These are phyloP conservation scores for Fusarium algeriense DNA, from an alignment of 2,329 filamentous ascomycete species.

Conservation along the genomic window DNA sequence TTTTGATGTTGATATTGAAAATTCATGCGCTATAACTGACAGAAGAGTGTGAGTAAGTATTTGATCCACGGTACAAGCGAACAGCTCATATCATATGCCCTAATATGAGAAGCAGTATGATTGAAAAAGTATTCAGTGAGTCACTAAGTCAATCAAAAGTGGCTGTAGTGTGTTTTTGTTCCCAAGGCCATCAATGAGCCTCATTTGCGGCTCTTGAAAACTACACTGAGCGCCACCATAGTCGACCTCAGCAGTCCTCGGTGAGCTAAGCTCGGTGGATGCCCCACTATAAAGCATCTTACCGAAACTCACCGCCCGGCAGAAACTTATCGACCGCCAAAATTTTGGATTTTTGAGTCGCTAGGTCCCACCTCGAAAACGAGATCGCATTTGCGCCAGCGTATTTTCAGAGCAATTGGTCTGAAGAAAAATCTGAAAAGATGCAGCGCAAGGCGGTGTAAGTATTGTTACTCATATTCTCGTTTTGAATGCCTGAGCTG, in stretches of 20 bases:
- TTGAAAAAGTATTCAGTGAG: neutral
- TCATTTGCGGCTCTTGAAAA: neutral
- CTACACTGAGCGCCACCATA: neutral
- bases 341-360: conserved; percentile 55
- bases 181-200: neutral
- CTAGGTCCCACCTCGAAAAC: conserved; percentile 42
- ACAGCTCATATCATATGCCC: too few species aligned
- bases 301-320: conserved; percentile 54
- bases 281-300: conserved; percentile 27
- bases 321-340: conserved; percentile 53
- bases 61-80: neutral
- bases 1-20: neutral
- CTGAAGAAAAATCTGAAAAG: conserved; percentile 48
- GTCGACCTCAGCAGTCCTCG: neutral
- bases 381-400: conserved; percentile 48
- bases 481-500: neutral
- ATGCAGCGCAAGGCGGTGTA: conserved; percentile 73
- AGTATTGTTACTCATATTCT: conserved; percentile 32
- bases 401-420: conserved; percentile 47
- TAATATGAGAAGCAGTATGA: neutral
- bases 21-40: neutral
- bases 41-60: neutral
- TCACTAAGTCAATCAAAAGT: neutral
- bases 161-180: too few species aligned
- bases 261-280: conserved; percentile 12